Base-by-base conservation (phyloP, 2,329 filamentous ascomycete genomes). In the Stachybotrys chartarum region DNA sequence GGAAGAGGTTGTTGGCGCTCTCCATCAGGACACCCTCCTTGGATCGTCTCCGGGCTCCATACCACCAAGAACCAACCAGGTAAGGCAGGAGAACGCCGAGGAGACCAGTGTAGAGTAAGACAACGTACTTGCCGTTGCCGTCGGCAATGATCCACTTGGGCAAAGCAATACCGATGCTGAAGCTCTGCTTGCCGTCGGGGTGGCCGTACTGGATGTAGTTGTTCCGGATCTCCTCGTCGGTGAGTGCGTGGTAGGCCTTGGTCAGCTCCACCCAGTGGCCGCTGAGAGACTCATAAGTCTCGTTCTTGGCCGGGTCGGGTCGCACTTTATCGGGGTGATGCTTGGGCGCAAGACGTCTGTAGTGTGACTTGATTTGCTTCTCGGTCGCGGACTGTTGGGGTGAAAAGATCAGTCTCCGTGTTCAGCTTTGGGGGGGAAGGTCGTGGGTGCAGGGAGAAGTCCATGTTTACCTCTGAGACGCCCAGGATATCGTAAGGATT, bases 41-140 rank as follows among this genome's bases (percentile, higher is more conserved):
- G 44, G 94, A 97, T 72, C 90, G 84, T 64, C 87, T 84, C 72
- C 96, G 93, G 39, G 91, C 95, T 58, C 95, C 94, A 69, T 99
- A 99, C 94, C 94, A 99, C 94, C 94, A 99, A 57, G 88, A 91
- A 51, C 94, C 94, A 55, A 99, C 93, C 51, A 94, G 78, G 70
- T 95, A 99, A 3, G 94, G 94, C 53, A 99, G 78, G 57, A 97
- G 77, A 58, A 97, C 90, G 55, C 93, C 94, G 53, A 99, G 85
- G 45, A 97, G 81, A 39, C 87, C 73, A 44, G 91, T 92, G 71
- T 99, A 99, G 60, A 97, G 81, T 56, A 97, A 78, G 58, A 99
- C 79, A 54, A 99, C 88, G 68, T 95, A 97, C 77, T 97, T 97
- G 61, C 92, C 93, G 70, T 94, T 95, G 55, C 92, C 93, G 62